A percentile compares a stretch with the other conserved stretches of the same genome.
Evolutionary conservation across 75 land plant species (phyloP).

Genomic region (Picea glauca): DNA sequence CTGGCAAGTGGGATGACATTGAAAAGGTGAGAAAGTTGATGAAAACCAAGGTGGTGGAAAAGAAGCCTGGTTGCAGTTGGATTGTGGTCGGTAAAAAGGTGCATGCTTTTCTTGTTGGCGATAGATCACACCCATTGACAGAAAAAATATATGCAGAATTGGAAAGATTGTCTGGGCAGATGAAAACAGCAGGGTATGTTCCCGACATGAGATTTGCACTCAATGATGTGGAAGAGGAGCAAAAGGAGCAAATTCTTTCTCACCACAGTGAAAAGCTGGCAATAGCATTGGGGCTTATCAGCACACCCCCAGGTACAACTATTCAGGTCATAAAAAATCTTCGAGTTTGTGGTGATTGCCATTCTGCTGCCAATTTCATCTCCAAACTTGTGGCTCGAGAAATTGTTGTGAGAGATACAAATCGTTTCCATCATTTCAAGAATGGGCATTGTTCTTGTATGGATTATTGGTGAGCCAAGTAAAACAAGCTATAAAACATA

Average conservation of each 20-base stretch:
- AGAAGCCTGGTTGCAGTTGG: conserved; percentile 41
- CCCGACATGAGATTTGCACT: too few species aligned
- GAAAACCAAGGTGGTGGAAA: conserved; percentile 28
- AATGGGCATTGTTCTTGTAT: background rate
- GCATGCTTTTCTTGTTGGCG: conserved; percentile 24
- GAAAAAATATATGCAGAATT: conserved; percentile 18
- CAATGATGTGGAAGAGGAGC: too few species aligned
- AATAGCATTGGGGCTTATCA: background rate
- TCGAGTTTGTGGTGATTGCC: background rate
- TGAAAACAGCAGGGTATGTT: too few species aligned
- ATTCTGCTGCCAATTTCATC: background rate
- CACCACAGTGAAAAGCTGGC: background rate
- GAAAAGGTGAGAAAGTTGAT: conserved; percentile 1
- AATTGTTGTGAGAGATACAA: background rate
- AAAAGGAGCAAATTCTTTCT: too few species aligned
- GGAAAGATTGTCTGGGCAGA: background rate
- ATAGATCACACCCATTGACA: conserved; percentile 24
- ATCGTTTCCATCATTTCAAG: background rate
- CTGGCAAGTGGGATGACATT: background rate
- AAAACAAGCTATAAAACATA: too few species aligned
- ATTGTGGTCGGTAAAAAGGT: conserved; percentile 28
- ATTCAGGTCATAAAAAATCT: background rate
- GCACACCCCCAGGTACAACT: background rate
- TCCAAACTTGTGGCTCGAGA: background rate
- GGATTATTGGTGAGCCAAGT: background rate